These are phyloP conservation scores for Glycyrrhiza uralensis DNA, from an alignment of 306 rosid species.

Conservation along the genomic window DNA sequence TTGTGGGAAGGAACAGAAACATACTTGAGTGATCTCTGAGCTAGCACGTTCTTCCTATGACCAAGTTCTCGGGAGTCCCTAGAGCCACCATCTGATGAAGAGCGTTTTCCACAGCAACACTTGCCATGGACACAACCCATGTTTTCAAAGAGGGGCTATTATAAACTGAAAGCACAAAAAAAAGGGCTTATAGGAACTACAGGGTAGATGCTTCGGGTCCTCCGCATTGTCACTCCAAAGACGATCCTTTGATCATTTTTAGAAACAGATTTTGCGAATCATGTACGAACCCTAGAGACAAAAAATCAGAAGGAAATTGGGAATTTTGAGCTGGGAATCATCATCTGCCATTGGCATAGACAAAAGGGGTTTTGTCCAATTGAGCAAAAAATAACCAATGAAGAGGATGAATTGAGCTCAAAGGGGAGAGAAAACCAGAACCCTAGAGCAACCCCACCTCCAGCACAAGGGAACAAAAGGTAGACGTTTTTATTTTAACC, in stretches of 20 bases:
- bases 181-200: neutral
- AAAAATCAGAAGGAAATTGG: neutral
- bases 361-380: neutral
- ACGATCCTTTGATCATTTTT: neutral
- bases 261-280: neutral
- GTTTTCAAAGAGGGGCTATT: slow-evolving; percentile 1
- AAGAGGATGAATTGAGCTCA: neutral
- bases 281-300: slow-evolving; percentile 19
- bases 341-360: neutral
- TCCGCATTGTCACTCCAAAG: neutral
- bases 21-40: slow-evolving; percentile 52
- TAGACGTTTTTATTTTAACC: neutral
- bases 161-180: neutral
- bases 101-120: slow-evolving; percentile 47
- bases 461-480: neutral
- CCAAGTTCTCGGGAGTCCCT: slow-evolving; percentile 15
- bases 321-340: neutral
- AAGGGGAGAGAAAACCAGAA: slow-evolving; percentile 27
- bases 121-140: slow-evolving; percentile 89
- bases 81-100: slow-evolving; percentile 42
- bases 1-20: slow-evolving; percentile 68
- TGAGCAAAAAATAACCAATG: neutral
- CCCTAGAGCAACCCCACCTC: slow-evolving; percentile 23
- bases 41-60: neutral
- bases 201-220: neutral